These are phyloP conservation scores for Aspergillus pseudotamarii DNA, from an alignment of 2,329 filamentous ascomycete species.

Conservation along the genomic window DNA sequence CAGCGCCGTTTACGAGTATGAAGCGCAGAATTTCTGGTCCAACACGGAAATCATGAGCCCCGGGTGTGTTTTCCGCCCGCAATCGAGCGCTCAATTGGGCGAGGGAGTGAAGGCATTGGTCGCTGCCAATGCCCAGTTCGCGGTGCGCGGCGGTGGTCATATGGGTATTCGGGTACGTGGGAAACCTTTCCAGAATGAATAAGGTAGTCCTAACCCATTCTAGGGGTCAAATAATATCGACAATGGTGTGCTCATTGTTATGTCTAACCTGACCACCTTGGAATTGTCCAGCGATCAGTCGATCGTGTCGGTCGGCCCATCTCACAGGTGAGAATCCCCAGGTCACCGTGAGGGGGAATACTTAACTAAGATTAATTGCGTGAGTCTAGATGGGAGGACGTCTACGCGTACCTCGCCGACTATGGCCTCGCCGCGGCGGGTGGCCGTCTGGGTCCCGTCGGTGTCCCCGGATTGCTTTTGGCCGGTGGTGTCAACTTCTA, in stretches of 20 bases:
- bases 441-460: conserved; percentile 33
- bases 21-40: conserved; percentile 38
- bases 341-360: not conserved
- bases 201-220: not conserved
- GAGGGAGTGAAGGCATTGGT: conserved; percentile 26
- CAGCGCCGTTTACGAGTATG: conserved; percentile 32
- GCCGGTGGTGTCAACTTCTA: conserved; percentile 35
- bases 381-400: conserved; percentile 34
- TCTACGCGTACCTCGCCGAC: conserved; percentile 33
- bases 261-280: conserved; percentile 33
- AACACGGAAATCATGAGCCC: conserved; percentile 39
- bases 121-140: conserved; percentile 29
- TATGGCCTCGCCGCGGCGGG: conserved; percentile 27
- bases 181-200: not conserved
- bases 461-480: conserved; percentile 32
- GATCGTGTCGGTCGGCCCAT: conserved; percentile 32
- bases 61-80: conserved; percentile 38
- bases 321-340: conserved; percentile 24
- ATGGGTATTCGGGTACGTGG: conserved; percentile 34
- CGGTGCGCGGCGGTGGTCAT: conserved; percentile 38
- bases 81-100: conserved; percentile 28
- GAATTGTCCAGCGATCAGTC: conserved; percentile 31
- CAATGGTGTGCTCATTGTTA: conserved; percentile 37
- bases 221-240: conserved; percentile 39
- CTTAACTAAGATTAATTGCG: not conserved